Base-by-base conservation (phyloP, 257 asterid species). In the Jaltomata sinuosa region DNA sequence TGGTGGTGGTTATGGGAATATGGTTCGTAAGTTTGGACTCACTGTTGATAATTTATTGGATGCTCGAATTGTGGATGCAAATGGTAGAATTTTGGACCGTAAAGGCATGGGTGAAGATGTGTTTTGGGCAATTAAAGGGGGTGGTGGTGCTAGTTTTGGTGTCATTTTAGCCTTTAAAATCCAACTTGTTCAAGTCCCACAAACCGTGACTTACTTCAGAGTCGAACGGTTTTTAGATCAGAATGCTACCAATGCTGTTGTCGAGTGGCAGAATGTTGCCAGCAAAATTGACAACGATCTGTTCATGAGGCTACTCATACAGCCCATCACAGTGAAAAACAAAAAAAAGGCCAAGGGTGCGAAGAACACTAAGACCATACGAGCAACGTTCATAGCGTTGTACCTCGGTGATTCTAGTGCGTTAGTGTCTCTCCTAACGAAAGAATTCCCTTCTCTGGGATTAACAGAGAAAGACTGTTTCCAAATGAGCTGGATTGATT, bases 81-180 rank as follows among this genome's bases (percentile, higher is more conserved):
- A 59, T 12, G 93, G 93, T 49, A 68, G 82, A 27, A 38, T 87
- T 81, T 84, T 88, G 11, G 87, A 90, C 25, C 77, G 89, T 38
- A 81, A 74, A 74, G 32, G 79, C 0, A 90, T 90, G 93, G 91
- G 91, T 8, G 91, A 90, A 79, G 93, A 88, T 80, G 22, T 90
- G 6, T 88, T 90, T 45, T 88, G 93, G 93, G 91, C 91, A 11
- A 80, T 90, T 22, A 86, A 85, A 2, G 93, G 93, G 0, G 91
- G 93, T 19, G 91, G 93, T 5, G 93, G 86, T 36, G 78, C 88
- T 31, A 90, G 90, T 71, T 90, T 87, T 22, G 91, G 92, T 1
- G 92, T 90, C 4, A 84, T 90, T 6, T 45, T 90, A 3, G 81
- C 92, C 0, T 90, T 82, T 38, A 84, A 88, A 85, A 79, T 88